Evolutionary conservation across 768 basidiomycete species (phyloP), one percentile per base, ranked within the genome.

Genomic region (Lentinula guzmanii): DNA sequence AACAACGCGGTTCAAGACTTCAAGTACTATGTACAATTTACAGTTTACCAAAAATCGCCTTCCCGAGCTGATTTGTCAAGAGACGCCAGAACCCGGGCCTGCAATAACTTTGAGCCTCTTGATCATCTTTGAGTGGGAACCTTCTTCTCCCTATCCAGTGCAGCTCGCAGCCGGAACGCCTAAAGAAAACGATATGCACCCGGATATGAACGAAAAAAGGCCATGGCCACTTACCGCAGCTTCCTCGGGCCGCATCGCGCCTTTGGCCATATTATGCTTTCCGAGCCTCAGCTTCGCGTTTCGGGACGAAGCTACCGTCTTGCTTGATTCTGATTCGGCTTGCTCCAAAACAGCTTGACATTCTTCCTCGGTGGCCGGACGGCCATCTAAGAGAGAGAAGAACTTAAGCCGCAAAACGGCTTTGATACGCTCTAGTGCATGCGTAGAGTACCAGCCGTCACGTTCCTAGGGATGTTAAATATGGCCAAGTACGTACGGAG

Each of bases 231-330:
- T 24, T 71, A 91, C 91, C 55, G 91, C 90, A 56, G 87, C 90
- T 71, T 93, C 91, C 71, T 93, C 91, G 0, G 88, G 88, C 55
- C 88, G 79, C 64, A 91, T 71, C 0, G 90, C 90, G 2, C 90
- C 91, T 72, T 93, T 93, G 2, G 91, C 92, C 90, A 92, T 91
- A 68, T 93, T 93, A 65, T 92, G 89, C 66, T 90, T 92, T 4
- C 89, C 86, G 28, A 82, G 78, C 62, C 85, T 79, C 13, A 85
- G 74, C 65, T 81, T 83, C 60, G 86, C 82, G 58, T 72, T 76
- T 53, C 83, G 72, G 5, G 75, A 71, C 64, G 69, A 76, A 66
- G 69, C 76, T 46, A 66, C 74, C 39, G 64, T 77, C 65, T 58
- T 75, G 73, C 58, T 76, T 52, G 69, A 31, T 18, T 72, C 43